Evolutionary conservation across 1,284 basidiomycete species (phyloP).

Genomic region (Erythrobasidium hasegawianum): DNA sequence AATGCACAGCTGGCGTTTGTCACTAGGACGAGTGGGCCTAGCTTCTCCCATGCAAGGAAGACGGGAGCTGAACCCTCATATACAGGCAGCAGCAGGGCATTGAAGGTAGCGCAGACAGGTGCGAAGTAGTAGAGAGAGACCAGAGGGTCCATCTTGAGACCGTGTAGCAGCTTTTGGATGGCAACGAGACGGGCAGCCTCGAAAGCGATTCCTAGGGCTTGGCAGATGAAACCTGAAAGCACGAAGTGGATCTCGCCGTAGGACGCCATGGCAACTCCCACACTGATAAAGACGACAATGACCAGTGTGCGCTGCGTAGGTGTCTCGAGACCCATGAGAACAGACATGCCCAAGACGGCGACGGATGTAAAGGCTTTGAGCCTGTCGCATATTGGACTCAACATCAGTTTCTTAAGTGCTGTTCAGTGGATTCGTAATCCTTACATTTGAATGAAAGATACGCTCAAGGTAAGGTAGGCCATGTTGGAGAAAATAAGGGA

Average conservation of each 20-base stretch:
- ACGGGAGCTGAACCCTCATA: constrained; percentile 53
- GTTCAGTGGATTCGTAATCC: constrained; percentile 56
- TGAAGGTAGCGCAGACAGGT: constrained; percentile 53
- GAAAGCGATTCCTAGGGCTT: constrained; percentile 52
- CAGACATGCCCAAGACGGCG: constrained; percentile 43
- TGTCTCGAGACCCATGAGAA: constrained; percentile 46
- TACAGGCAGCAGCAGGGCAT: constrained; percentile 52
- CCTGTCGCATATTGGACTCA: constrained; percentile 49
- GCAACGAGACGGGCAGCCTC: constrained; percentile 53
- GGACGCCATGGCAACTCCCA: constrained; percentile 50
- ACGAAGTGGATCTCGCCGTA: constrained; percentile 49
- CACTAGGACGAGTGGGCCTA: constrained; percentile 51
- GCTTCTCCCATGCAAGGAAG: constrained; percentile 47
- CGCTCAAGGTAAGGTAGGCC: constrained; percentile 53
- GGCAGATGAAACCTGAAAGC: constrained; percentile 51
- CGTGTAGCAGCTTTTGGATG: constrained; percentile 54
- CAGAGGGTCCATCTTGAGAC: constrained; percentile 54
- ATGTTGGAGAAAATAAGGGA: constrained; percentile 53
- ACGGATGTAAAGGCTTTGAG: constrained; percentile 52
- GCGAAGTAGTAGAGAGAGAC: constrained; percentile 53
- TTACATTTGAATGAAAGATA: constrained; percentile 54
- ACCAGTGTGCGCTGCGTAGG: constrained; percentile 46
- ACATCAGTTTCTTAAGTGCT: constrained; percentile 47
- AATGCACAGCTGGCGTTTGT: constrained; percentile 54
- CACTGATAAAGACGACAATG: constrained; percentile 52